Conservation (phyloP, 1,284 basidiomycete genomes). For the Pseudozyma tsukubaensis region DNA sequence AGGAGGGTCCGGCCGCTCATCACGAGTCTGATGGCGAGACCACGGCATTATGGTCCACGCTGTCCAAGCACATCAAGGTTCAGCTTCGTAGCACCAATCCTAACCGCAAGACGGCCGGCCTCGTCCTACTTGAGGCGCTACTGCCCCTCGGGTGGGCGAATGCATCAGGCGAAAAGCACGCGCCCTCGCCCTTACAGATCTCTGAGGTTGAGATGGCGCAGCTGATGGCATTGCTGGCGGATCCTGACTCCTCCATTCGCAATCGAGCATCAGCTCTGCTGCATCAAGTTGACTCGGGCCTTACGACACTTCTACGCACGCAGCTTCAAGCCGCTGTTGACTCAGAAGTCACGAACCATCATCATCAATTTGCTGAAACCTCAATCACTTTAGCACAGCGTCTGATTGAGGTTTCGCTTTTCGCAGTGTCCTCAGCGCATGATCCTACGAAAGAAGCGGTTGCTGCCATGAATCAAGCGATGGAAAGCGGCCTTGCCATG, state of each 20-base stretch:
- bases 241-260: conserved; percentile 29
- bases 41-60: conserved; percentile 21
- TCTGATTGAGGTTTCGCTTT: conserved; percentile 21
- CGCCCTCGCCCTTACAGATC: conserved; percentile 14
- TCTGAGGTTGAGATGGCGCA: conserved; percentile 32
- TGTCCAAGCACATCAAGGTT: conserved; percentile 25
- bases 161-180: background rate
- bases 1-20: too few species aligned
- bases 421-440: conserved; percentile 1
- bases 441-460: conserved; percentile 1
- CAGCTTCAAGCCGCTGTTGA: conserved; percentile 30
- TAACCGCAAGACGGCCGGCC: conserved; percentile 30
- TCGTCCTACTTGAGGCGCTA: conserved; percentile 31
- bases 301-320: conserved; percentile 19
- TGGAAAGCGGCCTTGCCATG: conserved; percentile 8
- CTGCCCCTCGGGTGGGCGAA: conserved; percentile 33
- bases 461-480: conserved; percentile 6
- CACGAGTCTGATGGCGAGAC: conserved; percentile 20
- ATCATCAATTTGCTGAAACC: background rate
- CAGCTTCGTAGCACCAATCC: conserved; percentile 41
- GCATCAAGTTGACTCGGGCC: conserved; percentile 18
- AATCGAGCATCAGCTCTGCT: conserved; percentile 23
- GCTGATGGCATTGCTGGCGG: conserved; percentile 35
- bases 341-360: background rate
- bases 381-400: conserved; percentile 4